Conservation (phyloP, 805 yeast species). For the Lipomyces orientalis region DNA sequence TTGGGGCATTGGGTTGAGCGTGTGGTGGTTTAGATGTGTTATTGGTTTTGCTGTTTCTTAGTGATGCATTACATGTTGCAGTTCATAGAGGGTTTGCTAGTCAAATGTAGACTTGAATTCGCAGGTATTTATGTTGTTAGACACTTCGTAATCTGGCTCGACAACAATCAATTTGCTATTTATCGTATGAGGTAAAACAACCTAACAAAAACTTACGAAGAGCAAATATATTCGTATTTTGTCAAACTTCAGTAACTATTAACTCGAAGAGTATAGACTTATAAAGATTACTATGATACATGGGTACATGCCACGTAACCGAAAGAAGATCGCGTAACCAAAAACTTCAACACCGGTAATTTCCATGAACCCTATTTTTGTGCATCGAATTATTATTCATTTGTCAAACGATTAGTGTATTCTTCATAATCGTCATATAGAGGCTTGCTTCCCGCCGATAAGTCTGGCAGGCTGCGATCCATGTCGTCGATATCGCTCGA, state of each 20-base stretch:
- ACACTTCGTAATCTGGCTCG: neutral
- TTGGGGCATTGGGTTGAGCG: conserved; percentile 24
- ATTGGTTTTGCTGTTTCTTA: neutral
- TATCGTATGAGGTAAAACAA: neutral
- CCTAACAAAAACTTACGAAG: neutral
- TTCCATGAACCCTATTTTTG: neutral
- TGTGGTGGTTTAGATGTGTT: conserved; percentile 12
- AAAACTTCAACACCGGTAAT: neutral
- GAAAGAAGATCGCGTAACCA: neutral
- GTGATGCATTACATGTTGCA: neutral
- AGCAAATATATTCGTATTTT: neutral
- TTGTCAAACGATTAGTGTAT: neutral
- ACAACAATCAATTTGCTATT: neutral
- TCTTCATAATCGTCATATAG: conserved; percentile 1
- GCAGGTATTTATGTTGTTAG: neutral
- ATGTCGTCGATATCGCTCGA: neutral
- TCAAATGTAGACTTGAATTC: neutral
- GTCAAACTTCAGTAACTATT: neutral
- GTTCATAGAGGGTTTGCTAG: neutral
- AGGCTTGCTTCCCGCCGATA: conserved; percentile 1
- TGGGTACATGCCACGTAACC: neutral
- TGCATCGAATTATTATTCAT: neutral
- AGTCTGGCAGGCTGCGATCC: neutral
- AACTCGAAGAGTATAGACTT: neutral
- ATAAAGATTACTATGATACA: too few species aligned